Percentiles rank a stretch among this genome's conserved stretches.
phyloP scores from a whole-genome alignment of 75 land plant genomes.

The Gnetum montanum region DNA sequence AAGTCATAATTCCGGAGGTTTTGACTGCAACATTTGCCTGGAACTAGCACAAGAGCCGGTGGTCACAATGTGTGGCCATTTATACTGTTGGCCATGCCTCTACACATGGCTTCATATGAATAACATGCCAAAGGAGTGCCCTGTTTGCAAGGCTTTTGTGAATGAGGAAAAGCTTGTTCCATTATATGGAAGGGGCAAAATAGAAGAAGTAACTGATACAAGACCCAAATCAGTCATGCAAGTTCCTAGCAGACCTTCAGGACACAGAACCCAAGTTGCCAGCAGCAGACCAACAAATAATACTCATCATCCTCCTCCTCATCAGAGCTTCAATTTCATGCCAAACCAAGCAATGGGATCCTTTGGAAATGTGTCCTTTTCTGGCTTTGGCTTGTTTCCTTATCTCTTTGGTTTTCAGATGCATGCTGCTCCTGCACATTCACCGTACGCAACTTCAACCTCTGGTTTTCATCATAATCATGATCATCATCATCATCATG shows the following conservation, averaged over 20 bases:
- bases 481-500: background rate
- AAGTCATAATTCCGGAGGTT: slow-evolving; percentile 14
- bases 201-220: slow-evolving; percentile 8
- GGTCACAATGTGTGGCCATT: slow-evolving; percentile 87
- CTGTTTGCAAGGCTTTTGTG: slow-evolving; percentile 75
- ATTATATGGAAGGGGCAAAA: slow-evolving; percentile 67
- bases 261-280: slow-evolving; percentile 13
- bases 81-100: slow-evolving; percentile 94
- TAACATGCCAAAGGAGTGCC: slow-evolving; percentile 50
- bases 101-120: slow-evolving; percentile 59
- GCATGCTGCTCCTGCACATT: slow-evolving; percentile 31
- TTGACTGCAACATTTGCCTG: slow-evolving; percentile 89
- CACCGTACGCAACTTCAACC: slow-evolving; percentile 1
- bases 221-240: background rate
- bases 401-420: slow-evolving; percentile 35
- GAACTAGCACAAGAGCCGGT: slow-evolving; percentile 74
- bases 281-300: no score
- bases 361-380: slow-evolving; percentile 30
- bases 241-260: slow-evolving; percentile 12
- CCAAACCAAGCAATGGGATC: slow-evolving; percentile 17
- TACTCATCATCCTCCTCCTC: background rate
- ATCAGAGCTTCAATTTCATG: slow-evolving; percentile 21
- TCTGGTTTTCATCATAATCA: slow-evolving; percentile 1
- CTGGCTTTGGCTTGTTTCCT: slow-evolving; percentile 37
- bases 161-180: slow-evolving; percentile 58